Evolutionary conservation across 805 yeast species (phyloP), one percentile per base, ranked within the genome.

Genomic region (Cyberlindnera xylosilytica): DNA sequence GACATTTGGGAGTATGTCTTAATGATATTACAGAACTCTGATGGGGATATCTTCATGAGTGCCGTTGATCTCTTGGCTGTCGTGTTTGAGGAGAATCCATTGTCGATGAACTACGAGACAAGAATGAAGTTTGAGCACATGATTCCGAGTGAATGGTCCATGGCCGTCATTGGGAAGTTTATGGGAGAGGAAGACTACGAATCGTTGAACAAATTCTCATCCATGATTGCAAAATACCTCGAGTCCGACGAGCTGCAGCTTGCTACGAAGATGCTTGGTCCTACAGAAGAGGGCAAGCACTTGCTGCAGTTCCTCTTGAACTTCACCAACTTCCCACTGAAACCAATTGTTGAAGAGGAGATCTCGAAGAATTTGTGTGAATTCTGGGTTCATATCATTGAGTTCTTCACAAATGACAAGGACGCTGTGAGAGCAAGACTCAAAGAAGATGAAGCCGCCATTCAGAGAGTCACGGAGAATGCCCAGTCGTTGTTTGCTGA

Each of bases 371-470:
- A 70, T 43, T 70, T 84, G 54, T 67, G 81, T 8, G 75, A 77
- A 26, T 82, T 85, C 54, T 86, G 95, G 95, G 70, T 74, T 37
- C 81, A 79, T 41, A 62, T 83, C 24, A 74, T 80, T 6, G 88
- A 82, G 43, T 65, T 72, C 1, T 77, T 74, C 47, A 59, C 67
- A 29, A 78, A 71, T 51, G 82, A 79, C 47, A 63, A 63, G 26
- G 76, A 72, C n/a, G 38, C 60, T 4, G 35, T 72, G 4, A 31
- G 52, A 3, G 40, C 54, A 0, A 42, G 65, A 1, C 52, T 73
- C 32, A 57, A 68, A 28, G 60, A 65, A 16, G 69, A 67, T 36
- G 63, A 64, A 13, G 54, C 56, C 0, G 23, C 51, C 47, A 23
- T 58, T 35, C 39, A 54, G 16, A 55, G 65, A 28, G 38, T 72